Conservation (phyloP, 2,329 filamentous ascomycete genomes). For the Nigrospora oryzae region DNA sequence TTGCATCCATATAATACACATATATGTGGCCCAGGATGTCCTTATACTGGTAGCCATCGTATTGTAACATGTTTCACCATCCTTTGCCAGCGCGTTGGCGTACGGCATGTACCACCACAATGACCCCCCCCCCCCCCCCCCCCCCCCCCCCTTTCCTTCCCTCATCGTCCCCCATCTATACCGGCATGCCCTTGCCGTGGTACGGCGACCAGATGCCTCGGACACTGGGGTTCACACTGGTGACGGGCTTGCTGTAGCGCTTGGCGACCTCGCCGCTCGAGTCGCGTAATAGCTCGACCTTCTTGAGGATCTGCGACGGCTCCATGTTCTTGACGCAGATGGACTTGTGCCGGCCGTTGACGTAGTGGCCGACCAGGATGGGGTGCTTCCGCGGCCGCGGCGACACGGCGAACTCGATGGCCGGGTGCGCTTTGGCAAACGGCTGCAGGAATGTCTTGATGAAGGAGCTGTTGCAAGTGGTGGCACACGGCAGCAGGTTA, state of each 20-base stretch:
- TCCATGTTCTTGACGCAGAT: conserved; percentile 86
- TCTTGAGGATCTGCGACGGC: conserved; percentile 70
- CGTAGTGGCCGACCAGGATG: conserved; percentile 80
- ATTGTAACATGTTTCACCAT: no score
- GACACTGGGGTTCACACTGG: conserved; percentile 56
- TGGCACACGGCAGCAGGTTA: no score
- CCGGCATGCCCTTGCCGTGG: conserved; percentile 49
- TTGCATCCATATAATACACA: no score
- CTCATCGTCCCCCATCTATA: conserved; percentile 25
- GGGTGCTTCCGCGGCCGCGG: conserved; percentile 87
- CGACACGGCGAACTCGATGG: conserved; percentile 86
- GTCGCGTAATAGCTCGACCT: conserved; percentile 64
- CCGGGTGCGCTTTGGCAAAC: conserved; percentile 75
- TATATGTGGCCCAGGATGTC: no score
- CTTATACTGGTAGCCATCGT: no score
- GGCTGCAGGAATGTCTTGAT: conserved; percentile 66
- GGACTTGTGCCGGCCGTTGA: conserved; percentile 80
- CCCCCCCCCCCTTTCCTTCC: no score
- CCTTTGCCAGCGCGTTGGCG: no score
- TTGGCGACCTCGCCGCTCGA: conserved; percentile 68
- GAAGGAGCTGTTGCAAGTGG: conserved; percentile 52
- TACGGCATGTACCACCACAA: no score
- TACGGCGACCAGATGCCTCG: conserved; percentile 65
- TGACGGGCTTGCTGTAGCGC: conserved; percentile 54
- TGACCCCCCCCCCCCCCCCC: no score